Percentiles rank a stretch among this genome's conserved stretches.
Conservation (phyloP, 306 rosid species). For the Dryas drummondii region DNA sequence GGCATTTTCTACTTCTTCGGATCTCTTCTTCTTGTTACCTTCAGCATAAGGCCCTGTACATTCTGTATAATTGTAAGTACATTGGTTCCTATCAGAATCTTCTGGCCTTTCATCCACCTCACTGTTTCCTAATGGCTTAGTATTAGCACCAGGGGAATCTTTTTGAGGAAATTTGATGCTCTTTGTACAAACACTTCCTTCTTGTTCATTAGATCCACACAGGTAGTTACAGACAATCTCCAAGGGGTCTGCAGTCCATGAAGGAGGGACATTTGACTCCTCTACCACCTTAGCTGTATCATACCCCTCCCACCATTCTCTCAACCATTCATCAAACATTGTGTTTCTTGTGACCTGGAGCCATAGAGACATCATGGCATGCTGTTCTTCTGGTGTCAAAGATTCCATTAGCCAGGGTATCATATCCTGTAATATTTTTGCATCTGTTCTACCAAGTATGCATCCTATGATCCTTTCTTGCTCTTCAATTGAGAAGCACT, state of each 20-base stretch:
- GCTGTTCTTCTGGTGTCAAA: slow-evolving; percentile 75
- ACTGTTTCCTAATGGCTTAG: slow-evolving; percentile 25
- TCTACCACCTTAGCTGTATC: slow-evolving; percentile 45
- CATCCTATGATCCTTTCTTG: slow-evolving; percentile 75
- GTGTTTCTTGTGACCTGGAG: slow-evolving; percentile 75
- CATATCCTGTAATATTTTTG: slow-evolving; percentile 82
- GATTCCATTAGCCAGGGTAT: slow-evolving; percentile 91
- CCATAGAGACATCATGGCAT: slow-evolving; percentile 72
- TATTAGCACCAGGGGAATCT: slow-evolving; percentile 36
- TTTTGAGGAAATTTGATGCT: slow-evolving; percentile 28
- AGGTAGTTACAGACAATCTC: slow-evolving; percentile 65
- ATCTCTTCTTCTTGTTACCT: slow-evolving; percentile 33
- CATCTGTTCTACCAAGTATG: slow-evolving; percentile 82
- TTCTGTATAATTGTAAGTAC: slow-evolving; percentile 32
- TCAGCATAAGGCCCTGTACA: slow-evolving; percentile 23
- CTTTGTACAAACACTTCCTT: slow-evolving; percentile 36
- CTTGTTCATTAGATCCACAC: slow-evolving; percentile 28
- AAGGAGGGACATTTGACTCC: slow-evolving; percentile 44
- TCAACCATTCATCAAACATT: slow-evolving; percentile 87
- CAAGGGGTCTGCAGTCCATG: slow-evolving; percentile 55
- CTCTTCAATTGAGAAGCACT: slow-evolving; percentile 64
- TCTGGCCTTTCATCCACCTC: slow-evolving; percentile 33
- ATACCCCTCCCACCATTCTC: slow-evolving; percentile 91
- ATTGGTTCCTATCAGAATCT: slow-evolving; percentile 31
- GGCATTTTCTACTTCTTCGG: slow-evolving; percentile 27